Evolutionary conservation across 2,329 filamentous ascomycete genomes (phyloP).

Genomic region (Phaeoacremonium minimum): DNA sequence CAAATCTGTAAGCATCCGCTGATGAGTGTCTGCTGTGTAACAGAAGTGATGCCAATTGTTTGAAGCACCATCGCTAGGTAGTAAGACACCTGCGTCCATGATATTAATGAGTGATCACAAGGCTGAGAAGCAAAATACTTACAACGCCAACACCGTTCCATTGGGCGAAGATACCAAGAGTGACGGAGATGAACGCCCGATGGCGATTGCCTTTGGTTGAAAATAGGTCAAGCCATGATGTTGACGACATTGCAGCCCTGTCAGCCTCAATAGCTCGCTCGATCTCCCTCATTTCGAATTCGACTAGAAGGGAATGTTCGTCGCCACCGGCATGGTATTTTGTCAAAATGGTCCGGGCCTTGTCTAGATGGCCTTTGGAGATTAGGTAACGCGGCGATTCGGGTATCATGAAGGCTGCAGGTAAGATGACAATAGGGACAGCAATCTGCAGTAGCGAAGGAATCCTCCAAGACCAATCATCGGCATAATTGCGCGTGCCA

Average conservation of each 20-base stretch:
- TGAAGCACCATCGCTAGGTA: constrained; percentile 1
- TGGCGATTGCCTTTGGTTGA: constrained; percentile 19
- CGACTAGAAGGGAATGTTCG: constrained; percentile 8
- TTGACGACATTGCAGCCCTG: constrained; percentile 6
- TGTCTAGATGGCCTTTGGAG: constrained; percentile 1
- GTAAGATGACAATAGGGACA: constrained; percentile 7
- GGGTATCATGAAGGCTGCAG: constrained; percentile 14
- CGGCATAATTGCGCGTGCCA: constrained; percentile 2
- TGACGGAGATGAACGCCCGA: constrained; percentile 21
- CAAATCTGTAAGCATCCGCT: constrained; percentile 9
- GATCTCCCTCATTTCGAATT: constrained; percentile 18
- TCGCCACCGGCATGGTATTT: constrained; percentile 20
- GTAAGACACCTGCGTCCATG: too few species aligned
- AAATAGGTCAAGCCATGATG: constrained; percentile 15
- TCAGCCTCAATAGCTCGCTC: constrained; percentile 14
- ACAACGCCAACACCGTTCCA: constrained; percentile 16
- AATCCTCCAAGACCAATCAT: constrained; percentile 6
- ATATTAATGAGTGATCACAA: too few species aligned
- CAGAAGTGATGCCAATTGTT: constrained; percentile 3
- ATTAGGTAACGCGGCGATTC: constrained; percentile 10
- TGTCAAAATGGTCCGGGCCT: constrained; percentile 14
- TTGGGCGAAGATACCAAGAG: constrained; percentile 22
- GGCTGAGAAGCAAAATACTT: too few species aligned
- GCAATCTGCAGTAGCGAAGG: constrained; percentile 15
- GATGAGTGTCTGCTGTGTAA: constrained; percentile 9